These are phyloP conservation scores for Polytolypa hystricis DNA, from an alignment of 2,329 filamentous ascomycete species.

Conservation along the genomic window DNA sequence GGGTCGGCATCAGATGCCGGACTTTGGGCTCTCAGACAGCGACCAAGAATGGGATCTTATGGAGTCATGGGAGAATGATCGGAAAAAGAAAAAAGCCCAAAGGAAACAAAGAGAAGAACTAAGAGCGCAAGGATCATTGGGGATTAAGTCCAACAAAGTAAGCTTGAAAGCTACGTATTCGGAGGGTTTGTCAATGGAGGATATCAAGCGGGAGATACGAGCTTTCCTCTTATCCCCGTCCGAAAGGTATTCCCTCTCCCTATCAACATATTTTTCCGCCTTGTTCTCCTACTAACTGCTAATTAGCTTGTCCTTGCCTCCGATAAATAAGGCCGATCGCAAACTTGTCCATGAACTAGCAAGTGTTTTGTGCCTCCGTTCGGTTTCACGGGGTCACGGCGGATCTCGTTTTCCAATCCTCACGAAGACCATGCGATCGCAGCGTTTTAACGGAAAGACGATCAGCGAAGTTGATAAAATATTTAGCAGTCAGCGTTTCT, in stretches of 20 bases:
- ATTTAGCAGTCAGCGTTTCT: slow-evolving; percentile 25
- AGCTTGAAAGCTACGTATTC: slow-evolving; percentile 61
- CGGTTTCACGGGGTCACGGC: slow-evolving; percentile 68
- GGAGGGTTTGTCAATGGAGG: slow-evolving; percentile 57
- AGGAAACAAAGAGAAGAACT: slow-evolving; percentile 61
- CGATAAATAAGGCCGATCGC: slow-evolving; percentile 69
- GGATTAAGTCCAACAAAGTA: slow-evolving; percentile 42
- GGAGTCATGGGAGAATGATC: slow-evolving; percentile 54
- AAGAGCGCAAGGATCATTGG: slow-evolving; percentile 54
- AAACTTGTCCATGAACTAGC: slow-evolving; percentile 73
- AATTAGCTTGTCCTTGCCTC: slow-evolving; percentile 59
- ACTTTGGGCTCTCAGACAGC: slow-evolving; percentile 51
- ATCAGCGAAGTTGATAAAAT: slow-evolving; percentile 36
- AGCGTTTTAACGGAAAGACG: slow-evolving; percentile 46
- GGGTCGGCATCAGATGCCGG: slow-evolving; percentile 38
- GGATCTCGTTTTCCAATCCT: slow-evolving; percentile 64
- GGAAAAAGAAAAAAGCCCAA: slow-evolving; percentile 57
- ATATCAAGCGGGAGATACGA: slow-evolving; percentile 62
- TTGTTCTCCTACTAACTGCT: neutral
- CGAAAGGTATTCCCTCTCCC: slow-evolving; percentile 45
- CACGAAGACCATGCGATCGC: slow-evolving; percentile 60
- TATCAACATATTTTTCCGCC: slow-evolving; percentile 4
- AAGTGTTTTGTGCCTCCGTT: slow-evolving; percentile 63
- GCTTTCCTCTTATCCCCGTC: slow-evolving; percentile 55
- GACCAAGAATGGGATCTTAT: slow-evolving; percentile 54